Evolutionary conservation across 164 flowering plant species (phyloP).

Genomic region (Vitis labrusca): DNA sequence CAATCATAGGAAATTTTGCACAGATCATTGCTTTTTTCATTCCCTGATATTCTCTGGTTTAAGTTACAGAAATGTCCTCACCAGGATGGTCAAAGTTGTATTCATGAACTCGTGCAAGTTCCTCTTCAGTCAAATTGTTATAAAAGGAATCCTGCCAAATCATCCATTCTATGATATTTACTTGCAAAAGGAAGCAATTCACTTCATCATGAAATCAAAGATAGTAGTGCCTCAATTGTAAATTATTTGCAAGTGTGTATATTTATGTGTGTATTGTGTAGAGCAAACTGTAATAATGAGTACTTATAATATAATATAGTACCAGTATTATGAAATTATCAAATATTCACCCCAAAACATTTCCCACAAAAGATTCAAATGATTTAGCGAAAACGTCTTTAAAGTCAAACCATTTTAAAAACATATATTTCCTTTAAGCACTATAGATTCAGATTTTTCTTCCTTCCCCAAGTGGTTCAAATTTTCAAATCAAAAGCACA

Average conservation of each 20-base stretch:
- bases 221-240: background rate
- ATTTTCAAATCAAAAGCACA: background rate
- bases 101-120: conserved; percentile 73
- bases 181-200: too few species aligned
- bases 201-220: background rate
- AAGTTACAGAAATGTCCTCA: conserved; percentile 19
- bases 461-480: too few species aligned
- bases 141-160: conserved; percentile 90
- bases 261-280: too few species aligned
- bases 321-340: too few species aligned
- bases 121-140: conserved; percentile 74
- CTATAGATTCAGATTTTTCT: too few species aligned
- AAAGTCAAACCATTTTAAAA: too few species aligned
- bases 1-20: background rate
- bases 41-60: background rate
- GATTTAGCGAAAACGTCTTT: too few species aligned
- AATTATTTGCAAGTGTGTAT: background rate
- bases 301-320: too few species aligned
- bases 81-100: conserved; percentile 99
- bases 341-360: too few species aligned
- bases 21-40: background rate
- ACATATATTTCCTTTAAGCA: too few species aligned
- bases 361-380: too few species aligned
- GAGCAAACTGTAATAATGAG: too few species aligned
- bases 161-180: conserved; percentile 7